These are phyloP conservation scores for Salvia sclarea DNA, from an alignment of 305 asterid genomes.

Conservation along the genomic window DNA sequence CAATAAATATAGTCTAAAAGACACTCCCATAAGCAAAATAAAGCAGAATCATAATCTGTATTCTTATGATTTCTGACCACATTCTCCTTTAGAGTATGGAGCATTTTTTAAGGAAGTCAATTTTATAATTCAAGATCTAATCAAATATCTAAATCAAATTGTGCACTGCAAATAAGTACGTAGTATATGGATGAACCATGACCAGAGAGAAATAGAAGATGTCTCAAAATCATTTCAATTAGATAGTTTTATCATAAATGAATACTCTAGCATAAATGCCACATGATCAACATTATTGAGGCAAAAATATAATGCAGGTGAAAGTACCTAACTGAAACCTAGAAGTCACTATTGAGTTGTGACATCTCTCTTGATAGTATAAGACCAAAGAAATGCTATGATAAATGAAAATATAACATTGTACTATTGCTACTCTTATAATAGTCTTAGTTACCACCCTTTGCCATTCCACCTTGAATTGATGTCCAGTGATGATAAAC, in stretches of 20 bases:
- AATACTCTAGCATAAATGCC: neutral
- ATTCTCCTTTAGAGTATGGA: neutral
- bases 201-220: neutral
- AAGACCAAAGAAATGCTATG: constrained; percentile 3
- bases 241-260: neutral
- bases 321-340: neutral
- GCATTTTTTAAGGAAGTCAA: neutral
- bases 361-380: neutral
- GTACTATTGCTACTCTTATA: neutral
- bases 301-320: neutral
- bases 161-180: neutral
- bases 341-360: neutral
- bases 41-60: constrained; percentile 5
- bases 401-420: neutral
- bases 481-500: neutral
- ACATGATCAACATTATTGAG: neutral
- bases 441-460: neutral
- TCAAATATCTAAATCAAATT: neutral
- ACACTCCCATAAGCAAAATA: neutral
- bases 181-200: neutral
- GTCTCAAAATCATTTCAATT: neutral
- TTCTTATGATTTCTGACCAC: neutral
- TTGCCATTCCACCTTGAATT: neutral
- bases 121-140: neutral
- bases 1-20: neutral